Percentiles rank a stretch among this genome's conserved stretches.
These are phyloP conservation scores for Fagus sylvatica DNA, from an alignment of 306 rosid species.

Conservation along the genomic window DNA sequence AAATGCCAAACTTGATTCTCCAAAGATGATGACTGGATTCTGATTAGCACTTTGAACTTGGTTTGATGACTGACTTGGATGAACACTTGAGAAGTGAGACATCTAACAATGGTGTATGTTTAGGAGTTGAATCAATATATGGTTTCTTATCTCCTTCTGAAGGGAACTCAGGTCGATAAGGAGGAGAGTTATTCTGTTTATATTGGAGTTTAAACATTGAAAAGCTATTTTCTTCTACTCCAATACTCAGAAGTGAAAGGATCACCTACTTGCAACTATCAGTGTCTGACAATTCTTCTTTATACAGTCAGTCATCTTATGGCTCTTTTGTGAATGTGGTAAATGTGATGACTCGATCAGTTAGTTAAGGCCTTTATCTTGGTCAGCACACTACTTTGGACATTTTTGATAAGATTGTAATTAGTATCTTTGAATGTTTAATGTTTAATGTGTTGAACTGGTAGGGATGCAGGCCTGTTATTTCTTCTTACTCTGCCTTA, in stretches of 20 bases:
- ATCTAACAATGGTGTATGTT: slow-evolving; percentile 13
- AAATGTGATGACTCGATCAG: not conserved
- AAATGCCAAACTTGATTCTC: slow-evolving; percentile 17
- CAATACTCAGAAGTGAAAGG: not conserved
- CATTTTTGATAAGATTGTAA: not conserved
- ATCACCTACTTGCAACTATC: not conserved
- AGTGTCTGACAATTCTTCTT: not conserved
- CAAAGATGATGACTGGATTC: not conserved
- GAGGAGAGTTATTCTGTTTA: slow-evolving; percentile 11
- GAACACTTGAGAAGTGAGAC: not conserved
- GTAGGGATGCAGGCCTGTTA: not conserved
- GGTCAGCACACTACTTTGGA: not conserved
- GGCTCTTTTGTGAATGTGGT: not conserved
- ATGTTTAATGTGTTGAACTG: not conserved
- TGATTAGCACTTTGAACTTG: not conserved
- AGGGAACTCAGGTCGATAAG: slow-evolving; percentile 1
- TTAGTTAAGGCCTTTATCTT: not conserved
- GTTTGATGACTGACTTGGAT: slow-evolving; percentile 20
- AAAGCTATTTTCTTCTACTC: not conserved
- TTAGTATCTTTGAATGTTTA: not conserved
- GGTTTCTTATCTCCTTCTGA: slow-evolving; percentile 16
- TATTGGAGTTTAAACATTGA: slow-evolving; percentile 4
- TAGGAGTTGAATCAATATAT: not conserved
- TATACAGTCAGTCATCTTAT: not conserved
- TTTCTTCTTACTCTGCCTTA: slow-evolving; percentile 13